These are phyloP conservation scores for Aspergillus carbonarius DNA, from an alignment of 2,329 filamentous ascomycete species.

Conservation along the genomic window DNA sequence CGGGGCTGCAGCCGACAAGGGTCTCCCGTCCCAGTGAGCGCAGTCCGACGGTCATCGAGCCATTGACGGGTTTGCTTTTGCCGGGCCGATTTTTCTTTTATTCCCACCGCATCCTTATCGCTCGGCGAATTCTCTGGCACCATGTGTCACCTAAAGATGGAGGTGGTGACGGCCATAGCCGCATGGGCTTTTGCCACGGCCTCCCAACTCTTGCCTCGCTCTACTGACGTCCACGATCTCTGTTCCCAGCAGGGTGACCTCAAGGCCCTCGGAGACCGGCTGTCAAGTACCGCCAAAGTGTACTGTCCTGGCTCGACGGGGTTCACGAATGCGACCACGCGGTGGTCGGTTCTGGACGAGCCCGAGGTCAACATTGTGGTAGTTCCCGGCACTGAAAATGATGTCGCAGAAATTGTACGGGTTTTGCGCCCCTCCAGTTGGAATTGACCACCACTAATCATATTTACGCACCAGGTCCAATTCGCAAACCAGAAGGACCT, in stretches of 20 bases:
- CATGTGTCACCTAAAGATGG: slow-evolving; percentile 11
- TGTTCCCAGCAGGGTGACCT: slow-evolving; percentile 14
- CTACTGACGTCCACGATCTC: not conserved
- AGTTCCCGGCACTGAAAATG: slow-evolving; percentile 48
- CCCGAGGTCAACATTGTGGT: slow-evolving; percentile 51
- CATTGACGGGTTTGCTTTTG: not conserved
- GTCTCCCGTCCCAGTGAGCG: not conserved
- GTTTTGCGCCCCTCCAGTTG: not conserved
- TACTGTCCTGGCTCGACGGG: slow-evolving; percentile 44
- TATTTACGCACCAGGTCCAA: slow-evolving; percentile 37
- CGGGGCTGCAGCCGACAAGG: not conserved
- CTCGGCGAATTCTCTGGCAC: not conserved
- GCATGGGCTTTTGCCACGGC: slow-evolving; percentile 23
- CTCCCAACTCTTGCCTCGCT: not conserved
- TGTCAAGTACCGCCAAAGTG: slow-evolving; percentile 44
- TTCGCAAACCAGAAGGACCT: slow-evolving; percentile 50
- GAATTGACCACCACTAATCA: not conserved
- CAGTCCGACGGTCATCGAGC: not conserved
- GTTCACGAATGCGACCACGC: slow-evolving; percentile 40
- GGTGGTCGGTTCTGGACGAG: slow-evolving; percentile 49
- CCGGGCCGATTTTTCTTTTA: not conserved
- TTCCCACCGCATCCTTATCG: not conserved
- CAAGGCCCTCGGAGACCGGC: slow-evolving; percentile 19
- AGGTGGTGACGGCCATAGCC: slow-evolving; percentile 25
- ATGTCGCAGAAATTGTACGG: slow-evolving; percentile 52